A percentile compares a stretch with the other conserved stretches of the same genome.
These are phyloP conservation scores for Trematosphaeria pertusa DNA, from an alignment of 2,329 filamentous ascomycete species.

Conservation along the genomic window DNA sequence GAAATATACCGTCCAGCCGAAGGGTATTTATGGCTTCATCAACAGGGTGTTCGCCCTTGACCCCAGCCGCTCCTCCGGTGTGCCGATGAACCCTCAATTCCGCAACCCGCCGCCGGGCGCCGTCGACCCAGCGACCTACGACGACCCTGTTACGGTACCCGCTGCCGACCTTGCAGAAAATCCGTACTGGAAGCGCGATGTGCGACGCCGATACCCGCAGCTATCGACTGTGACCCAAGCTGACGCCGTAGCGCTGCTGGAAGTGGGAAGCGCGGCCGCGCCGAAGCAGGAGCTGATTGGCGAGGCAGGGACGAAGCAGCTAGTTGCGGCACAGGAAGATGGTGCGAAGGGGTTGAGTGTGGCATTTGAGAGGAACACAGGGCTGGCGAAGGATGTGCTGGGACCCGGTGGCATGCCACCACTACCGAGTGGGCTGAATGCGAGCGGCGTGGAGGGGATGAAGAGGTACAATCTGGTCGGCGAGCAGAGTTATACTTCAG, in stretches of 20 bases:
- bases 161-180: slow-evolving; percentile 89
- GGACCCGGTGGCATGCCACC: slow-evolving; percentile 84
- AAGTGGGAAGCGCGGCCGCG: slow-evolving; percentile 78
- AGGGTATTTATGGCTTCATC: slow-evolving; percentile 84
- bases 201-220: slow-evolving; percentile 80
- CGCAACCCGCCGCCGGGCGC: slow-evolving; percentile 83
- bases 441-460: slow-evolving; percentile 62
- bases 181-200: slow-evolving; percentile 95
- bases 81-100: slow-evolving; percentile 92
- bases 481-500: slow-evolving; percentile 70
- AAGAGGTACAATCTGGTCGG: slow-evolving; percentile 73
- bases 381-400: slow-evolving; percentile 65
- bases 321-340: slow-evolving; percentile 78
- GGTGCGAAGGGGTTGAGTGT: slow-evolving; percentile 74
- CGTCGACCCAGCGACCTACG: slow-evolving; percentile 73
- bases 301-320: slow-evolving; percentile 73
- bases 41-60: slow-evolving; percentile 82
- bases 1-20: slow-evolving; percentile 96
- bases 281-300: slow-evolving; percentile 84
- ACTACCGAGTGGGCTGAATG: slow-evolving; percentile 74
- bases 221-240: slow-evolving; percentile 81
- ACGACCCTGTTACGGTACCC: slow-evolving; percentile 84
- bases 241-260: slow-evolving; percentile 84
- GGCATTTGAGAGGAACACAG: slow-evolving; percentile 72
- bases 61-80: slow-evolving; percentile 84